Evolutionary conservation across 768 basidiomycete species (phyloP).

Genomic region (Gelatoporia subvermispora): DNA sequence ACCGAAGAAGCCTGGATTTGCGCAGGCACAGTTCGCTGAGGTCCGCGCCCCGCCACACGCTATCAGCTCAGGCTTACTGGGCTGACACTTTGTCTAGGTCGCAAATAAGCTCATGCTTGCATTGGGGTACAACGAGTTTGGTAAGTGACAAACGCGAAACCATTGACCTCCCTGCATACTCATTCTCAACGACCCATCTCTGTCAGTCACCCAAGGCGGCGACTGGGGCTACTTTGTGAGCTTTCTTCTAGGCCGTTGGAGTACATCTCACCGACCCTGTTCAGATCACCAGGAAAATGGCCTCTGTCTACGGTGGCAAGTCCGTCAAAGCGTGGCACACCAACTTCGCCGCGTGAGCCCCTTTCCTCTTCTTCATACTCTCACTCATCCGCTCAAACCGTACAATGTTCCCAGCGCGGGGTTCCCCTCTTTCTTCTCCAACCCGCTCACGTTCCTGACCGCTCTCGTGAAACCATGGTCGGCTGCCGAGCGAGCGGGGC

Average conservation of each 20-base stretch:
- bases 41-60: constrained; percentile 20
- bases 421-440: neutral
- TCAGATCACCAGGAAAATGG: constrained; percentile 3
- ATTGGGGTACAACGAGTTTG: constrained; percentile 22
- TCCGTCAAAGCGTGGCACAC: constrained; percentile 51
- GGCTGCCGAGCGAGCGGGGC: constrained; percentile 24
- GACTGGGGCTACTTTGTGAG: constrained; percentile 41
- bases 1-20: constrained; percentile 48
- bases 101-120: constrained; percentile 24
- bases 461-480: constrained; percentile 25
- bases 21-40: constrained; percentile 48
- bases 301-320: constrained; percentile 16
- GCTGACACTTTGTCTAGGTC: constrained; percentile 1
- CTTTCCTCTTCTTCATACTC: neutral
- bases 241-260: too few relatives aligned
- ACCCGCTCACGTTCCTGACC: constrained; percentile 19
- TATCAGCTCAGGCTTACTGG: neutral
- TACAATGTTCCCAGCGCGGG: neutral
- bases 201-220: constrained; percentile 42
- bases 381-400: neutral
- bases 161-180: neutral
- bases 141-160: constrained; percentile 14
- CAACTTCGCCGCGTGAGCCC: constrained; percentile 39
- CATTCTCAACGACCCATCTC: neutral
- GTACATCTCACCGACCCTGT: too few relatives aligned